phyloP scores from a whole-genome alignment of 441 rosid genomes.

The Aquilaria agallochum region DNA sequence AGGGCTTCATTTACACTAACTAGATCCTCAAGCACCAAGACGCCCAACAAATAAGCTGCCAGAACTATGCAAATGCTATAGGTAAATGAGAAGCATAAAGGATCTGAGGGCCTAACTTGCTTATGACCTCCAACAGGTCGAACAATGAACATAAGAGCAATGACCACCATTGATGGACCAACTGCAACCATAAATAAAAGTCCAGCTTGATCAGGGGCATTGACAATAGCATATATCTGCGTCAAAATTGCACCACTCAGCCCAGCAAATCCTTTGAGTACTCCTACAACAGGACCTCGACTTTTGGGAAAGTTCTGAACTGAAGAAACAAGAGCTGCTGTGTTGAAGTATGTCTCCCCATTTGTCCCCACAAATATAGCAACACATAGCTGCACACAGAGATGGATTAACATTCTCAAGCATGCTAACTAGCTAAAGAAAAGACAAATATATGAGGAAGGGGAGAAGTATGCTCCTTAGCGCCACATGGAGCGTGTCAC shows the following conservation, averaged over 20 bases:
- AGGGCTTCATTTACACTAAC: conserved; percentile 33
- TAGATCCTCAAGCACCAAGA: conserved; percentile 44
- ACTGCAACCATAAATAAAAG: conserved; percentile 56
- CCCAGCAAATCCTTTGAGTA: conserved; percentile 64
- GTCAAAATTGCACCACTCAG: conserved; percentile 64
- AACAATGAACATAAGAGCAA: conserved; percentile 39
- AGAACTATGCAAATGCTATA: conserved; percentile 46
- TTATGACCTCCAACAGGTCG: conserved; percentile 48
- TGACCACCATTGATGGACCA: conserved; percentile 48
- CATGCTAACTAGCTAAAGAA: not conserved
- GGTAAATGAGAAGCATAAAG: conserved; percentile 32
- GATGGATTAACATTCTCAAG: conserved; percentile 4
- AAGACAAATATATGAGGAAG: no score
- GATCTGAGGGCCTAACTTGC: conserved; percentile 34
- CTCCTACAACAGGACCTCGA: conserved; percentile 64
- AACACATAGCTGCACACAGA: conserved; percentile 40
- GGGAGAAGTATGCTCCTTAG: no score
- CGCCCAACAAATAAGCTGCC: conserved; percentile 47
- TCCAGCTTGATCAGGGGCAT: conserved; percentile 34
- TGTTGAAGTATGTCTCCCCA: conserved; percentile 70
- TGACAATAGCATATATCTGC: conserved; percentile 45
- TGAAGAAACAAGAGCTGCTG: conserved; percentile 51
- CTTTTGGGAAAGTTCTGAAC: conserved; percentile 64
- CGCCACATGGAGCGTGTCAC: no score
- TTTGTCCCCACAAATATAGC: conserved; percentile 59